These are phyloP conservation scores for Pseudogymnoascus sp. DNA, from an alignment of 2,329 filamentous ascomycete species.

Conservation along the genomic window DNA sequence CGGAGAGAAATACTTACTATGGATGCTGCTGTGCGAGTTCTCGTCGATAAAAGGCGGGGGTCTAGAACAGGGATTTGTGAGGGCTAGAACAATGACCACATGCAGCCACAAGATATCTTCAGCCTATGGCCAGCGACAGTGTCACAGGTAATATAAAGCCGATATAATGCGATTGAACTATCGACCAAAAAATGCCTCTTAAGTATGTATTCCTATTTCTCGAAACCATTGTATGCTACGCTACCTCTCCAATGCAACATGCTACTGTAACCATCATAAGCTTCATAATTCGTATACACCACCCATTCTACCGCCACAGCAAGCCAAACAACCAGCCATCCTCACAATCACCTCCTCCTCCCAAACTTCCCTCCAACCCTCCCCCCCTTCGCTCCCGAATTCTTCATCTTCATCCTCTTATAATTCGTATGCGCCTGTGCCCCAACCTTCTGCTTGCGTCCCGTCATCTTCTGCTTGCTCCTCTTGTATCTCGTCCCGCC, in stretches of 20 bases:
- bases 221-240: background rate
- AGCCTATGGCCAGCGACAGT: background rate
- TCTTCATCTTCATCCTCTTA: slow-evolving; percentile 55
- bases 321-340: background rate
- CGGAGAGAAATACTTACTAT: background rate
- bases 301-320: background rate
- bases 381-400: slow-evolving; percentile 54
- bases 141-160: background rate
- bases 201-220: background rate
- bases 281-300: background rate
- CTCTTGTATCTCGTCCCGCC: slow-evolving; percentile 28
- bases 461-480: slow-evolving; percentile 22
- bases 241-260: background rate
- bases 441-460: slow-evolving; percentile 46
- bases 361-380: slow-evolving; percentile 52
- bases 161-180: background rate
- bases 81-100: background rate
- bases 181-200: background rate
- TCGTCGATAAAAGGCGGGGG: background rate
- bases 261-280: background rate
- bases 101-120: background rate
- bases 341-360: slow-evolving; percentile 33
- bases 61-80: slow-evolving; percentile 5
- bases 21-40: background rate
- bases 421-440: slow-evolving; percentile 60